Percentiles rank a stretch among this genome's conserved stretches.
These are phyloP conservation scores for Trichoderma atrobrunneum DNA, from an alignment of 2,329 filamentous ascomycete genomes.

Conservation along the genomic window DNA sequence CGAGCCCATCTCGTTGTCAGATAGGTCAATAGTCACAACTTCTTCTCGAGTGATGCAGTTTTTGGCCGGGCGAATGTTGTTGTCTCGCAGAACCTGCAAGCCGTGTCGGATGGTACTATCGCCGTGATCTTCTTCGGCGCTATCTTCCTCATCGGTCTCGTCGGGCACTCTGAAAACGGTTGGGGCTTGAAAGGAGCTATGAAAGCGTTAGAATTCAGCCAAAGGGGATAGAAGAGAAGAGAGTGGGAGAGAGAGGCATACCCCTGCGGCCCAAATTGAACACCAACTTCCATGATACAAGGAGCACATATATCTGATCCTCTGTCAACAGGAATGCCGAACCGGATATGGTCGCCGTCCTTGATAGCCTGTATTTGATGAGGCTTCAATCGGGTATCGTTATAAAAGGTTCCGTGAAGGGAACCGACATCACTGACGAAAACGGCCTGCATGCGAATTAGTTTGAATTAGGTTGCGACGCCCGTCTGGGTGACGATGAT, in stretches of 20 bases:
- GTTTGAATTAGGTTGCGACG: background rate
- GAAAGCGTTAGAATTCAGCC: slow-evolving; percentile 21
- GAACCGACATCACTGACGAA: slow-evolving; percentile 47
- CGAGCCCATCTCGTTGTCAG: slow-evolving; percentile 22
- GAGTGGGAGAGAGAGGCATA: slow-evolving; percentile 16
- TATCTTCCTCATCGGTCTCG: slow-evolving; percentile 34
- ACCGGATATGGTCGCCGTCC: slow-evolving; percentile 34
- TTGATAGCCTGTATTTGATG: slow-evolving; percentile 23
- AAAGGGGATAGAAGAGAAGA: background rate
- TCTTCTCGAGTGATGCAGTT: background rate
- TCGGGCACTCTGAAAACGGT: slow-evolving; percentile 44
- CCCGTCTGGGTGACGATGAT: background rate
- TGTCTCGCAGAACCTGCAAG: slow-evolving; percentile 27
- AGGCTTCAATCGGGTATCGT: slow-evolving; percentile 29
- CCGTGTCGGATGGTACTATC: slow-evolving; percentile 25
- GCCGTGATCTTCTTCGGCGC: slow-evolving; percentile 29
- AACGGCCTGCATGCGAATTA: slow-evolving; percentile 39
- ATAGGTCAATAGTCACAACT: slow-evolving; percentile 24
- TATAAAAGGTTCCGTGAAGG: slow-evolving; percentile 53
- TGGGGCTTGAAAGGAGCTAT: slow-evolving; percentile 29
- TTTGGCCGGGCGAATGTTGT: slow-evolving; percentile 31
- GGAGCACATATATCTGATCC: slow-evolving; percentile 37
- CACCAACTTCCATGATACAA: slow-evolving; percentile 35
- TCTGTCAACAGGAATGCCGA: slow-evolving; percentile 38
- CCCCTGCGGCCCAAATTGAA: slow-evolving; percentile 30